Evolutionary conservation across 2,329 filamentous ascomycete species (phyloP), one percentile per base, ranked within the genome.

Genomic region (Geosmithia putterillii): DNA sequence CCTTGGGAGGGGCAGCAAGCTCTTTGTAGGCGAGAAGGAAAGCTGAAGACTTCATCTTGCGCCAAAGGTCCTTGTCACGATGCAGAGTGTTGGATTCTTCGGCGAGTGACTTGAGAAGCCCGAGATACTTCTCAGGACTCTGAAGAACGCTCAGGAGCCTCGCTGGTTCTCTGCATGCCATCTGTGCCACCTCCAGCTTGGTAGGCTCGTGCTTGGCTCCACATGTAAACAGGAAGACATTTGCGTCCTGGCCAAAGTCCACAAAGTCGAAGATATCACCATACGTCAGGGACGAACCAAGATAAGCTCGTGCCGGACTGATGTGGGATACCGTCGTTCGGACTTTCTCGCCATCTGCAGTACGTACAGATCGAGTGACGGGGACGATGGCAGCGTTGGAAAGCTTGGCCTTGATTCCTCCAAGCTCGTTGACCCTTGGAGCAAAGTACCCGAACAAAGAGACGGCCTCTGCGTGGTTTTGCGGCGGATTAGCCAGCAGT

Each of bases 251-350:
- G 0, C 90, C 88, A 64, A 95, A 98, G 57, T 96, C 86, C 14
- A 96, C 89, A 61, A 95, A 98, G 57, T 96, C 88, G 51, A 98
- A 95, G 25, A 98, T 94, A 25, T 94, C 85, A 10, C 79, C 83
- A 54, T 94, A 98, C 7, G 70, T 71, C 2, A 65, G 59, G 6
- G 73, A 79, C 22, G 50, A 81, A 8, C 92, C 92, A 2, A 98
- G 70, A 58, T 95, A 98, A 48, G 83, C 88, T 36, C 79, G 71
- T 39, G 73, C 74, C 5, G 92, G 90, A 15, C 76, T 71, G 38
- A 88, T 70, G 51, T 59, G 52, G 3, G 53, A 51, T 2, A 54
- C 36, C 2, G 42, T 54, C 38, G 53, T 56, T 44, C 57, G 42
- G 36, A 62, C 49, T 46, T 71, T 75, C 45, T 71, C 71, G 38